phyloP scores from a whole-genome alignment of 331 rosid species.

The Ulmus americana region DNA sequence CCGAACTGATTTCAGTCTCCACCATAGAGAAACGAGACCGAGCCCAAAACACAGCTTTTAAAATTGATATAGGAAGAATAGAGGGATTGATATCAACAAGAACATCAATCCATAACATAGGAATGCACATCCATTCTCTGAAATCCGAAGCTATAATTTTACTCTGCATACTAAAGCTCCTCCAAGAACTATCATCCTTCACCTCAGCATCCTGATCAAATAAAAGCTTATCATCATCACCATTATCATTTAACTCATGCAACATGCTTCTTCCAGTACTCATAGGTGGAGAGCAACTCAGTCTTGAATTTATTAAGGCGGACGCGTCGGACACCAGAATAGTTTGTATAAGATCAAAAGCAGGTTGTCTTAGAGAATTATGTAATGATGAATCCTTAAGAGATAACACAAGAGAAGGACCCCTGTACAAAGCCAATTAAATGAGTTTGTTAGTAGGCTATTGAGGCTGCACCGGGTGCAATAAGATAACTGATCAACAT shows the following conservation, averaged over 20 bases:
- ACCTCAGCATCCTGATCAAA: slow-evolving; percentile 34
- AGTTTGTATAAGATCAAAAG: slow-evolving; percentile 83
- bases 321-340: slow-evolving; percentile 83
- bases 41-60: slow-evolving; percentile 95
- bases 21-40: slow-evolving; percentile 79
- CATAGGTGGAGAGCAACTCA: slow-evolving; percentile 37
- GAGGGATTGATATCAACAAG: slow-evolving; percentile 59
- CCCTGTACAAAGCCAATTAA: slow-evolving; percentile 61
- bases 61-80: slow-evolving; percentile 70
- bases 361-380: slow-evolving; percentile 88
- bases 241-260: slow-evolving; percentile 42
- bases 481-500: no score
- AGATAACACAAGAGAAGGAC: slow-evolving; percentile 83
- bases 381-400: slow-evolving; percentile 89
- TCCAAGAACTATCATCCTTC: slow-evolving; percentile 65
- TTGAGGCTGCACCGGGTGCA: no score
- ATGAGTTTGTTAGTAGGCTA: slow-evolving; percentile 11
- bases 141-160: slow-evolving; percentile 56
- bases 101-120: slow-evolving; percentile 91
- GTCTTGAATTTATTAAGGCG: slow-evolving; percentile 51
- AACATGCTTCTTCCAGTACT: slow-evolving; percentile 31
- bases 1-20: slow-evolving; percentile 52
- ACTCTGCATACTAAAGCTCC: slow-evolving; percentile 53
- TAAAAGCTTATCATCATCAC: slow-evolving; percentile 37
- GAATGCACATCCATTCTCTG: slow-evolving; percentile 88